phyloP scores from a whole-genome alignment of 495 filamentous ascomycete genomes.

The Penicillium samsonianum region DNA sequence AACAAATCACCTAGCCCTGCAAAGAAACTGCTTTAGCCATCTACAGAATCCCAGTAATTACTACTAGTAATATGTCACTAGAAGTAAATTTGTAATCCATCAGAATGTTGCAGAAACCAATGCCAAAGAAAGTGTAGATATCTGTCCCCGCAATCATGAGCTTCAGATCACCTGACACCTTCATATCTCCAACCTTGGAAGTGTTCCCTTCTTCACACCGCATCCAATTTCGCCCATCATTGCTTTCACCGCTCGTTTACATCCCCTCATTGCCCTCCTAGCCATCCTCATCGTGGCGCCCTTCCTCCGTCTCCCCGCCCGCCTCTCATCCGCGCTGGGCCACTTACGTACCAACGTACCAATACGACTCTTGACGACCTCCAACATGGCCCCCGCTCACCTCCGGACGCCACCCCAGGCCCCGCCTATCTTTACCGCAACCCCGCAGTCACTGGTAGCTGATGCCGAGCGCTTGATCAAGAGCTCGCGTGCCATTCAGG shows the following conservation, averaged over 20 bases:
- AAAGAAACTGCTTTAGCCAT: background rate
- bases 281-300: constrained; percentile 75
- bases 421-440: constrained; percentile 84
- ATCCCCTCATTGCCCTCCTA: constrained; percentile 63
- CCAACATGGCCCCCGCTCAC: constrained; percentile 66
- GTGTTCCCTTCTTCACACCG: constrained; percentile 4
- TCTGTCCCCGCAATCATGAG: constrained; percentile 9
- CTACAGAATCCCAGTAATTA: background rate
- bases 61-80: no score
- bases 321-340: constrained; percentile 59
- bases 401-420: constrained; percentile 74
- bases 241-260: constrained; percentile 29
- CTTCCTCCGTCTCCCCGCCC: constrained; percentile 57
- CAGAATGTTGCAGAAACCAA: background rate
- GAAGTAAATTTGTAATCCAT: no score
- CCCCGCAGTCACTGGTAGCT: constrained; percentile 69
- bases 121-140: constrained; percentile 10
- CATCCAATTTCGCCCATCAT: constrained; percentile 23
- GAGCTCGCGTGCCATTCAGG: constrained; percentile 65
- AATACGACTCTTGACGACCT: constrained; percentile 55
- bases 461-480: constrained; percentile 77
- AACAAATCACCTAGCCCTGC: background rate
- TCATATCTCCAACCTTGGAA: constrained; percentile 2
- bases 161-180: constrained; percentile 18
- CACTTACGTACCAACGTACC: constrained; percentile 52